Base-by-base conservation (phyloP, 306 rosid species). In the Quercus dentata region DNA sequence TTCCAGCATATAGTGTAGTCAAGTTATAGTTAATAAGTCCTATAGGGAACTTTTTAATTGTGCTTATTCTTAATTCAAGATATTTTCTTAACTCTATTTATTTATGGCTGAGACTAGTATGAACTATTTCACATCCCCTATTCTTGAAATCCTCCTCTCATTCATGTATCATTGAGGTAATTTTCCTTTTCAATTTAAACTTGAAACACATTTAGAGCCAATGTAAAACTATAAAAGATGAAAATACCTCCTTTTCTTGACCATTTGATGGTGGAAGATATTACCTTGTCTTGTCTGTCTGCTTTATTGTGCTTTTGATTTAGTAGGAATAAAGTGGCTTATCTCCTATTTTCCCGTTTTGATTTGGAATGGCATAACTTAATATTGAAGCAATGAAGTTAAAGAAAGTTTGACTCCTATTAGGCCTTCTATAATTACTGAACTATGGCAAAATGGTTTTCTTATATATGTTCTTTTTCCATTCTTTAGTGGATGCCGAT, bases 401-500 rank as follows among this genome's bases (percentile, higher is more conserved):
- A 15, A 30, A 4, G 51, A 2, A 7, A 58, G 6, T 23, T 21
- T 0, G 10, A 9, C 1, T 14, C 8, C 0, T 41, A 13, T 14
- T 30, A 5, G 2, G 41, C 5, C 12, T 28, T 64, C 21, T 4
- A 14, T 27, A 64, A 30, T 64, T 17, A 28, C 21, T 30, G 13
- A 30, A 30, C 31, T 64, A 64, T 30, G 21, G 3, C 4, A 59
- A 59, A 27, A 11, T 9, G 65, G 65, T 23, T 23, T 59, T 5
- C 31, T 59, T 11, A 21, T 57, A 14, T 63, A 1, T 64, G 3
- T 14, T 5, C 1, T 28, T 17, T 28, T 30, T 30, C 21, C 18
- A 5, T 79, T 76, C n/a, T 77, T 18, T 92, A 94, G 97, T 92
- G 98, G 98, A 92, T 94, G 97, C 84, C 89, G 11, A 27, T 88